These are phyloP conservation scores for Penicillium maclennaniae DNA, from an alignment of 495 filamentous ascomycete species.

Conservation along the genomic window DNA sequence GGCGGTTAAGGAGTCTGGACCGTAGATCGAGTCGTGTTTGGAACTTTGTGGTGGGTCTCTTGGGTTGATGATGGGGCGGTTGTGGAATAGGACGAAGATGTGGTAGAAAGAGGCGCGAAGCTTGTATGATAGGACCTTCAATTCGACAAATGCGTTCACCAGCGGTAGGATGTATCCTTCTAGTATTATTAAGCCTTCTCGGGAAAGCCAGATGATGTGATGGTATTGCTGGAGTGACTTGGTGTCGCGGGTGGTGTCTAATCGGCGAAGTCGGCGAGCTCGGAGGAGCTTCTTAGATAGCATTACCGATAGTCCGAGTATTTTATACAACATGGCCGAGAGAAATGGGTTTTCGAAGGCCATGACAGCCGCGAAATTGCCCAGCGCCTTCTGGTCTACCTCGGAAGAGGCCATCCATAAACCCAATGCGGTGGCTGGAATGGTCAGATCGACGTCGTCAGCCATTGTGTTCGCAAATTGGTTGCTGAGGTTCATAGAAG, in stretches of 20 bases:
- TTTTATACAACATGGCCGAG: conserved; percentile 77
- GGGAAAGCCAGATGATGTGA: conserved; percentile 92
- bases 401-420: conserved; percentile 89
- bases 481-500: neutral
- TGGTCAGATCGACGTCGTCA: conserved; percentile 16
- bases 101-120: conserved; percentile 92
- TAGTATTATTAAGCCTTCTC: conserved; percentile 82
- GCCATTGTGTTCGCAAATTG: conserved; percentile 8
- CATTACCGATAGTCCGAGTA: conserved; percentile 86
- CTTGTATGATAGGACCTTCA: conserved; percentile 86
- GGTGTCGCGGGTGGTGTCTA: conserved; percentile 73
- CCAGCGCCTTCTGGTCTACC: conserved; percentile 95
- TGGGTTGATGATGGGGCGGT: conserved; percentile 57
- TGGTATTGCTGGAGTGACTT: conserved; percentile 79
- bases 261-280: conserved; percentile 77
- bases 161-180: conserved; percentile 83
- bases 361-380: conserved; percentile 73
- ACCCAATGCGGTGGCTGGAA: conserved; percentile 23
- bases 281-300: conserved; percentile 79
- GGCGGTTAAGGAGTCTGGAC: conserved; percentile 14
- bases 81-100: conserved; percentile 95
- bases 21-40: conserved; percentile 30
- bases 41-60: conserved; percentile 32
- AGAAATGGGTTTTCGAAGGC: conserved; percentile 69
- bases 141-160: conserved; percentile 64